phyloP scores from a whole-genome alignment of 148 eudicot genomes.

The Silene uniflora region DNA sequence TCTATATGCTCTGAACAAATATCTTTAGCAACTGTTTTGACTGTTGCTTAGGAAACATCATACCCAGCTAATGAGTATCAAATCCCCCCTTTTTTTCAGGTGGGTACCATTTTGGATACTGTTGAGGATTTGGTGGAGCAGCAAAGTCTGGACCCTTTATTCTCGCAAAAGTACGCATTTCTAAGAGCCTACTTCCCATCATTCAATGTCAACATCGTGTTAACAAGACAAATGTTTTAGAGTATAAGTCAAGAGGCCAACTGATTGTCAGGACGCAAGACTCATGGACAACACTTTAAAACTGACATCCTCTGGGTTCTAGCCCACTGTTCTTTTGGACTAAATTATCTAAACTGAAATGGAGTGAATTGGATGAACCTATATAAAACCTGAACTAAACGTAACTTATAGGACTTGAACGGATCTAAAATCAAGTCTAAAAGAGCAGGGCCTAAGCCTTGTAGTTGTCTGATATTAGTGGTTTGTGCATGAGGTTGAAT shows the following conservation, averaged over 20 bases:
- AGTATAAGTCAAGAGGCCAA: background rate
- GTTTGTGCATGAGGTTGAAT: too few relatives aligned
- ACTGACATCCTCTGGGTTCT: too few relatives aligned
- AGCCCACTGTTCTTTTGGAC: too few relatives aligned
- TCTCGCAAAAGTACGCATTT: constrained; percentile 47
- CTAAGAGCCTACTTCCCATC: background rate
- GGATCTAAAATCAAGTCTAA: too few relatives aligned
- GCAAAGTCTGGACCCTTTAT: constrained; percentile 60
- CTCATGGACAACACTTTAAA: background rate
- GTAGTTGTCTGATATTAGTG: too few relatives aligned
- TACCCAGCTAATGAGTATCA: constrained; percentile 4
- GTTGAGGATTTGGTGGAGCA: constrained; percentile 71
- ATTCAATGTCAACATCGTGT: background rate
- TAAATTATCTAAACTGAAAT: too few relatives aligned
- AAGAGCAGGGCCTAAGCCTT: too few relatives aligned
- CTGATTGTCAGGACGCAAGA: background rate
- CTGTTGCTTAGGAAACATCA: background rate
- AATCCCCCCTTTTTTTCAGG: constrained; percentile 32
- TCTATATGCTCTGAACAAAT: background rate
- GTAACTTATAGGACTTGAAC: too few relatives aligned
- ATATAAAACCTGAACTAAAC: too few relatives aligned
- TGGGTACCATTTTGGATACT: constrained; percentile 49
- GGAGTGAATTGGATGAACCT: background rate
- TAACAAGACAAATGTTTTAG: background rate
- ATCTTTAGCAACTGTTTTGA: background rate